Base-by-base conservation (phyloP, 345 rosid species). In the Populus deltoides region DNA sequence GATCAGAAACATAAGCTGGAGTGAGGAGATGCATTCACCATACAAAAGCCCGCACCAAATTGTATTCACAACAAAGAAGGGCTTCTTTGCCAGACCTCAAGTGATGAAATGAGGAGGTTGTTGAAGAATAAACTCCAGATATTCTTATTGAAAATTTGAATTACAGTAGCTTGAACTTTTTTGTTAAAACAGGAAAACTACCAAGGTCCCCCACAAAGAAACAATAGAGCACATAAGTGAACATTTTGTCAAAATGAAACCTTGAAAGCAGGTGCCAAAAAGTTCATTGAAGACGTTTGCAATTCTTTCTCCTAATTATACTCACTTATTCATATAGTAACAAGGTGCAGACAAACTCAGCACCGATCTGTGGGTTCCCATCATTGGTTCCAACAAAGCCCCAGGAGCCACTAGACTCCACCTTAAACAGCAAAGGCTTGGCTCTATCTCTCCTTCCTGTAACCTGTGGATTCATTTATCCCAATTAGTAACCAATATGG, bases 371-470 rank as follows among this genome's bases (percentile, higher is more conserved):
- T 31, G 99, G 99, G 75, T 83, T 93, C 25, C 91, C 97, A 29
- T 96, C 94, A 78, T 89, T 96, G 33, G 93, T 87, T 75, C 99
- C 99, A 66, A 88, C 85, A 81, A 90, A 96, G 77, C 97, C 99
- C 98, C 97, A 92, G 35, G 90, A 90, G 18, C 99, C 99, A 63
- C 85, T 88, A 68, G 91, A 85, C 73, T 92, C 97, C 86, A 96
- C 74, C 86, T 93, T 91, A 77, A 96, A 96, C 0, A 91, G 90
- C 84, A 96, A 82, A 68, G 99, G 91, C 82, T 93, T 96, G n/a
- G 98, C 99, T 88, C 97, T 83, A 71, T 96, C 99, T 82, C 98
- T 92, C 87, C 98, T 96, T 79, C 99, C 98, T 9, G 99, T 93
- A 68, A 93, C 99, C 99, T 93, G 87, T 63, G 53, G 71, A 68